A percentile compares a stretch with the other conserved stretches of the same genome.
Evolutionary conservation across 345 rosid species (phyloP).

Genomic region (Salix dunnii): DNA sequence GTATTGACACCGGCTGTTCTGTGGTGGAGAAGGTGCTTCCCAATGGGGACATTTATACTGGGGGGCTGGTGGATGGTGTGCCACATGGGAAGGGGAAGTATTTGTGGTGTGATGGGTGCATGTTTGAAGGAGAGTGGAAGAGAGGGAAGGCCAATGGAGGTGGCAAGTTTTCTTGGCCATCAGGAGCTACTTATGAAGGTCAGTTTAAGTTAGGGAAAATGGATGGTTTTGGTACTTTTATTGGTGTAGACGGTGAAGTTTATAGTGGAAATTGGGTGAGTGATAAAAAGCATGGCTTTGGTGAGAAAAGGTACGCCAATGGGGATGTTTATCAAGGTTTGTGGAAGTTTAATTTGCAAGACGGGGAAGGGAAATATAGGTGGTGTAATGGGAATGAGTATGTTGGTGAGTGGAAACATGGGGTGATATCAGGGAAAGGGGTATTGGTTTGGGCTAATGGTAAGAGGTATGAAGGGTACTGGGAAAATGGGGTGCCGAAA

Average conservation of each 20-base stretch:
- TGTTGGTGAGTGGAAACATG: constrained; percentile 57
- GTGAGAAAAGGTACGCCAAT: constrained; percentile 52
- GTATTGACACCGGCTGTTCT: background rate
- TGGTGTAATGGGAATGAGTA: constrained; percentile 68
- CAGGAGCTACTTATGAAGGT: constrained; percentile 72
- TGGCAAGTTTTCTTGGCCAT: constrained; percentile 73
- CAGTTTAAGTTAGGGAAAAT: constrained; percentile 57
- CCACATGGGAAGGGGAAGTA: constrained; percentile 72
- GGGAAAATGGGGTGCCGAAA: constrained; percentile 66
- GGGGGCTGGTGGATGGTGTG: constrained; percentile 41
- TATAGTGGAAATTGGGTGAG: constrained; percentile 54
- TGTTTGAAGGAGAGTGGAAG: constrained; percentile 71
- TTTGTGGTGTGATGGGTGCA: constrained; percentile 68
- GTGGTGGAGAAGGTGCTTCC: constrained; percentile 38
- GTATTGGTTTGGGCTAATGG: constrained; percentile 54
- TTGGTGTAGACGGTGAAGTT: constrained; percentile 58
- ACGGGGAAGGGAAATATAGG: constrained; percentile 58
- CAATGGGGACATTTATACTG: constrained; percentile 65
- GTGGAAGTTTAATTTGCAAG: constrained; percentile 55
- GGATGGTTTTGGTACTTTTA: constrained; percentile 62
- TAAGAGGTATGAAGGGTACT: constrained; percentile 52
- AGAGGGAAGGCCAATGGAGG: constrained; percentile 52
- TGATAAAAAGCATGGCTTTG: constrained; percentile 61
- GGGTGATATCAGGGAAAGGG: constrained; percentile 53
- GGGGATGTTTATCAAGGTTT: constrained; percentile 58